Evolutionary conservation across 306 rosid genomes (phyloP), one percentile per base, ranked within the genome.

Genomic region (Pyrus bretschneideri): DNA sequence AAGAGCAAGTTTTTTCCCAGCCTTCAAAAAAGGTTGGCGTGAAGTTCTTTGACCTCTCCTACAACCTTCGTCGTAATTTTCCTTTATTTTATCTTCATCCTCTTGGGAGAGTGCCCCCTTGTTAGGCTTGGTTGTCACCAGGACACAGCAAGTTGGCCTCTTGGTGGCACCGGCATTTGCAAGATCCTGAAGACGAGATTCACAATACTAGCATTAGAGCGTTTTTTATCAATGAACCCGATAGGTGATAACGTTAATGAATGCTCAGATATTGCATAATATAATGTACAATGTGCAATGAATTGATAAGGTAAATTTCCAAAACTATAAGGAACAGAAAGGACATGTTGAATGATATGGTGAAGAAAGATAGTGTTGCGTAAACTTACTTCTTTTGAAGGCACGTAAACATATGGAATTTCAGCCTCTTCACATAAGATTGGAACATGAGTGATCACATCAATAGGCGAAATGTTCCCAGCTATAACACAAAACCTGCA

Each of bases 71-170:
- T 84, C 86, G 21, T 52, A 89, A 2, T 92, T 97, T 1, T 88
- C 85, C 83, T 87, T 87, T 46, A 95, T 86, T 79, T 95, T 95
- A 35, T 87, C 97, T 76, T 82, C 96, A 65, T 88, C 97, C 7
- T 84, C 93, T 46, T 84, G 68, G 18, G 74, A 86, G 23, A 92
- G 64, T 70, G 86, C 96, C 23, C 96, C 99, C 87, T 96, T 96
- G 63, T 83, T 52, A 60, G 98, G 97, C 82, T 92, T 92, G 22
- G 97, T 91, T 82, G 65, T 55, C 62, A 95, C 97, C 82, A 95
- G 81, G 77, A 95, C 93, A 65, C 99, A 90, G 84, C 98, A 90
- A 15, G 99, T 96, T 52, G 99, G 99, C 87, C 98, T 92, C 96
- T 96, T 96, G 19, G 99, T 92, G 60, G 89, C 89, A 67, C 97